phyloP scores from a whole-genome alignment of 2,329 filamentous ascomycete species.

The Diaporthe sp. region DNA sequence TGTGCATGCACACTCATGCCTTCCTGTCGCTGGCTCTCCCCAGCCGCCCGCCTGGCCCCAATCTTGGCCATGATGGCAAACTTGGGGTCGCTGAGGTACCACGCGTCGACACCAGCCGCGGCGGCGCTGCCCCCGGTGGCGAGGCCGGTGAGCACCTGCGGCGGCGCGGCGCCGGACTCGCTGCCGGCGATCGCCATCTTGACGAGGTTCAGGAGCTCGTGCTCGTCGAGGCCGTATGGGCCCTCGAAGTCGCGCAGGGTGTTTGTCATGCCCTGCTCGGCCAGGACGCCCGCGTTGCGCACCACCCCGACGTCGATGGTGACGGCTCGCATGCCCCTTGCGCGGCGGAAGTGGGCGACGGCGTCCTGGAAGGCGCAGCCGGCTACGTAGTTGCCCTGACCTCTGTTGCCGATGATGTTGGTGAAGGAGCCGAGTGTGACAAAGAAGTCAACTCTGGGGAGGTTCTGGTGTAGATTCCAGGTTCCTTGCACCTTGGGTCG shows the following conservation, averaged over 20 bases:
- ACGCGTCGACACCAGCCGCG: background rate
- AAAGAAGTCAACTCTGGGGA: slow-evolving; percentile 8
- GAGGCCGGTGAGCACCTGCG: background rate
- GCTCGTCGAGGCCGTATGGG: background rate
- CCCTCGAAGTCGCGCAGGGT: background rate
- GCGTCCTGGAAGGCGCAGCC: slow-evolving; percentile 53
- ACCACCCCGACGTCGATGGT: slow-evolving; percentile 45
- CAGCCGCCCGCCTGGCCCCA: background rate
- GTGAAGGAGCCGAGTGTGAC: slow-evolving; percentile 5
- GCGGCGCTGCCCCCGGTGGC: background rate
- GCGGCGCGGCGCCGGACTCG: background rate
- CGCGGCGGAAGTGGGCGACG: slow-evolving; percentile 42
- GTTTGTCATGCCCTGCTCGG: slow-evolving; percentile 23
- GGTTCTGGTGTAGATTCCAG: slow-evolving; percentile 1
- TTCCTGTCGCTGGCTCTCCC: background rate
- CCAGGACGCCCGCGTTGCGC: slow-evolving; percentile 46
- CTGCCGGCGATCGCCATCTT: background rate
- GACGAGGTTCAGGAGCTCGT: background rate
- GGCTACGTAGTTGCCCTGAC: slow-evolving; percentile 41
- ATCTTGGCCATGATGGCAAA: slow-evolving; percentile 2
- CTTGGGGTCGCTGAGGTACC: background rate
- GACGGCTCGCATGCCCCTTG: slow-evolving; percentile 42
- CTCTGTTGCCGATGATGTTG: background rate
- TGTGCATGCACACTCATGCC: background rate
- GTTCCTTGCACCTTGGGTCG: slow-evolving; percentile 18